A percentile compares a stretch with the other conserved stretches of the same genome.
These are phyloP conservation scores for Asterophora parasitica DNA, from an alignment of 768 basidiomycete genomes.

Conservation along the genomic window DNA sequence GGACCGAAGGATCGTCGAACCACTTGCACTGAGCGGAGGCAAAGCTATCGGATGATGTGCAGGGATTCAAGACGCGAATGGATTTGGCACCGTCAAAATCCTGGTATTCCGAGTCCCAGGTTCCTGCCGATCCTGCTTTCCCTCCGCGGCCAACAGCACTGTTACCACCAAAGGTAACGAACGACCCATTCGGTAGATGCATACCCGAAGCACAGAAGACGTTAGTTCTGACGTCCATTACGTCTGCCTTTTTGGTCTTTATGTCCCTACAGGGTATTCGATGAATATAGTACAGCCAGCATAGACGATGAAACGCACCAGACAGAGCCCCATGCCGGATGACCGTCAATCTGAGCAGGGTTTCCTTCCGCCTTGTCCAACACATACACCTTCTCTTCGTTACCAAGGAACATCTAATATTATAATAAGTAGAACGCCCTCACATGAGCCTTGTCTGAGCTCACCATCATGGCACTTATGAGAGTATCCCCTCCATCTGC, in stretches of 20 bases:
- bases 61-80: slow-evolving; percentile 82
- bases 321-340: slow-evolving; percentile 52
- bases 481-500: slow-evolving; percentile 40
- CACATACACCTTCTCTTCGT: slow-evolving; percentile 66
- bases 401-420: slow-evolving; percentile 62
- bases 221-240: slow-evolving; percentile 74
- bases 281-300: not conserved
- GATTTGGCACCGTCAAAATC: slow-evolving; percentile 78
- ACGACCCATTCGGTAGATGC: slow-evolving; percentile 79
- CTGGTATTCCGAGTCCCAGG: slow-evolving; percentile 63
- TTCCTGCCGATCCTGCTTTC: slow-evolving; percentile 45
- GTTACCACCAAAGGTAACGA: slow-evolving; percentile 73
- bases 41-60: slow-evolving; percentile 46
- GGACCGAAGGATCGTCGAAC: slow-evolving; percentile 61
- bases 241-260: slow-evolving; percentile 45
- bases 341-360: slow-evolving; percentile 46
- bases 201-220: slow-evolving; percentile 79
- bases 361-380: slow-evolving; percentile 80
- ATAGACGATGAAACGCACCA: slow-evolving; percentile 11
- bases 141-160: slow-evolving; percentile 68
- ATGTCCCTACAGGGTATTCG: slow-evolving; percentile 45
- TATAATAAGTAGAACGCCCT: not conserved
- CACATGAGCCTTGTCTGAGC: slow-evolving; percentile 3
- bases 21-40: slow-evolving; percentile 53
- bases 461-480: slow-evolving; percentile 51